These are phyloP conservation scores for Pseudomassariella vexata DNA, from an alignment of 2,329 filamentous ascomycete species.

Conservation along the genomic window DNA sequence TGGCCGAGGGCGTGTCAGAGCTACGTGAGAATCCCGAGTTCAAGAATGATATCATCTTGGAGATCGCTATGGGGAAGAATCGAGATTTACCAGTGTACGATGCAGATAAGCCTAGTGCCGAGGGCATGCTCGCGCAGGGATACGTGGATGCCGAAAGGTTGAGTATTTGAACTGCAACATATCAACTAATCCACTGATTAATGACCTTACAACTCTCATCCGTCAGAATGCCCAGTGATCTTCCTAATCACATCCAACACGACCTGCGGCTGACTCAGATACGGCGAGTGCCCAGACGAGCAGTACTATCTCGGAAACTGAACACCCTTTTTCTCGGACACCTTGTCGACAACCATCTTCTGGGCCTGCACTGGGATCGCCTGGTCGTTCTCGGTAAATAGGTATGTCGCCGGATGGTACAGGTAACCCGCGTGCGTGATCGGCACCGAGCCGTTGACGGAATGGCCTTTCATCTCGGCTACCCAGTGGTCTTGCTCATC, in stretches of 20 bases:
- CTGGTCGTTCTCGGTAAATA: not conserved
- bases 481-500: not conserved
- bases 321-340: not conserved
- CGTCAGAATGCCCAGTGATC: too few relatives aligned
- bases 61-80: slow-evolving; percentile 17
- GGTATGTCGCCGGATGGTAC: not conserved
- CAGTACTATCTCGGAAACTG: not conserved
- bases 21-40: slow-evolving; percentile 10
- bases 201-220: too few relatives aligned
- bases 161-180: slow-evolving; percentile 2
- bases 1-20: slow-evolving; percentile 3
- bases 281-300: not conserved
- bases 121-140: slow-evolving; percentile 15
- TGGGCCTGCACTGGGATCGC: not conserved
- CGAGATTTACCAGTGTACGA: slow-evolving; percentile 23
- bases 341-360: not conserved
- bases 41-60: slow-evolving; percentile 26
- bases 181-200: too few relatives aligned
- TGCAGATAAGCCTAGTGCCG: slow-evolving; percentile 17
- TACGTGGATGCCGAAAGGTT: slow-evolving; percentile 14
- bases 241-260: not conserved
- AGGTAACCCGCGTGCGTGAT: slow-evolving; percentile 1
- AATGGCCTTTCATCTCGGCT: not conserved
- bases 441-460: not conserved
- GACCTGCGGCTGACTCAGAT: not conserved